Conservation (phyloP, 768 basidiomycete species). For the Tylopilus cervinicoccineus region DNA sequence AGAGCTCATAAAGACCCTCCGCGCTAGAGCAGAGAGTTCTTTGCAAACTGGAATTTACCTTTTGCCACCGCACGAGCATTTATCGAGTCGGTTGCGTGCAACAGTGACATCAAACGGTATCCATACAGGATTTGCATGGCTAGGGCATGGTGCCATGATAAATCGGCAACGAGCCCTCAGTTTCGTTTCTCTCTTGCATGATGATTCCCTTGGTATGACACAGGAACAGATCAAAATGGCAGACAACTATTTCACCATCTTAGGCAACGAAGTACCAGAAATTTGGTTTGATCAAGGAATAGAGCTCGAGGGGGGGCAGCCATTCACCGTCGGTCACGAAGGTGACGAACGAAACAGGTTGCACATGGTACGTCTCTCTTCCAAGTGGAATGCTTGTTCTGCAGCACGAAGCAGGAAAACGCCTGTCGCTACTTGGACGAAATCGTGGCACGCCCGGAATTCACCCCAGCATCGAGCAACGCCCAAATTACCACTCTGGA, state of each 20-base stretch:
- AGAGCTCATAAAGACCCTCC: slow-evolving; percentile 51
- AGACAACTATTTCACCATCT: slow-evolving; percentile 64
- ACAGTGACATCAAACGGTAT: slow-evolving; percentile 35
- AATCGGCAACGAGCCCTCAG: slow-evolving; percentile 37
- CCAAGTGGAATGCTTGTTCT: not conserved
- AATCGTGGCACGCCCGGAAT: slow-evolving; percentile 14
- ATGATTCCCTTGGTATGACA: slow-evolving; percentile 37
- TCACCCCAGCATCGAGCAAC: not conserved
- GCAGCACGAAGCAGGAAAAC: slow-evolving; percentile 32
- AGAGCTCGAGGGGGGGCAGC: slow-evolving; percentile 52
- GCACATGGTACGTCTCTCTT: slow-evolving; percentile 49
- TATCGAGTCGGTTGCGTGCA: slow-evolving; percentile 49
- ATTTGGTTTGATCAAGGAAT: slow-evolving; percentile 65
- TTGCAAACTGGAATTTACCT: slow-evolving; percentile 42
- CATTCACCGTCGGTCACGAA: slow-evolving; percentile 58
- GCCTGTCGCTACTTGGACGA: slow-evolving; percentile 44
- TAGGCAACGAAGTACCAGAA: slow-evolving; percentile 53
- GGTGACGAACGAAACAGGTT: slow-evolving; percentile 54
- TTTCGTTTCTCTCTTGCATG: slow-evolving; percentile 47
- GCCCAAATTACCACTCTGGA: not conserved
- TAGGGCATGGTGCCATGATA: slow-evolving; percentile 61
- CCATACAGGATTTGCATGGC: slow-evolving; percentile 61
- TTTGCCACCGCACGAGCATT: slow-evolving; percentile 58
- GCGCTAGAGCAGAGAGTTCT: slow-evolving; percentile 32
- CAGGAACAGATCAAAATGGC: slow-evolving; percentile 58